Evolutionary conservation across 139 green algal species (phyloP), one percentile per base, ranked within the genome.

Genomic region (Desmodesmus armatus): DNA sequence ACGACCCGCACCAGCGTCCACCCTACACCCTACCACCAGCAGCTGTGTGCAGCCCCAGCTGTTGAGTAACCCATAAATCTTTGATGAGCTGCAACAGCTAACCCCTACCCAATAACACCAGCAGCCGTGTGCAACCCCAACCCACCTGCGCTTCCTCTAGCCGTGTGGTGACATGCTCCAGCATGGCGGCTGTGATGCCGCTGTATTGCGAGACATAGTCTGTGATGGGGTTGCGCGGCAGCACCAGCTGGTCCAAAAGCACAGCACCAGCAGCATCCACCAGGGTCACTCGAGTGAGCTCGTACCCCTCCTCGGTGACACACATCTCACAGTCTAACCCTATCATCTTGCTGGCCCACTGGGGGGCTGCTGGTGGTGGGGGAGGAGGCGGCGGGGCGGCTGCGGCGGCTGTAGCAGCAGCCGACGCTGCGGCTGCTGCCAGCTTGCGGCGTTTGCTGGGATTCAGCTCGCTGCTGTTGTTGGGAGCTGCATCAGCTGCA

Each of bases 321-420:
- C 92, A 96, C 95, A 98, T 98, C 87, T 98, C 96, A 76, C 96
- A 98, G 82, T 98, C 96, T 31, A 98, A 51, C 0, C 82, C 94
- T 4, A 97, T 73, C 84, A 98, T 85, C 17, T 78, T 53, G 25
- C 87, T 75, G 25, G 33, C 60, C 63, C 74, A 72, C 27, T 27
- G 65, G 15, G 47, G 21, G 40, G 58, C 55, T 43, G 39, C n/a
- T n/a, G n/a, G n/a, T n/a, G n/a, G n/a, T n/a, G n/a, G n/a, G n/a
- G n/a, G n/a, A n/a, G n/a, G n/a, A 44, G 17, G 31, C 29, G 25
- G 43, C 11, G 5, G 63, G 21, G 40, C 35, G 15, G 5, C 62
- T 69, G 41, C 71, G 17, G n/a, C 41, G 6, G 27, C 40, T 17
- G 1, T 40, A 31, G 74, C 74, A 47, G 49, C 74, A 29, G 74